Evolutionary conservation across 768 basidiomycete species (phyloP).

Genomic region (Russula brevipes): DNA sequence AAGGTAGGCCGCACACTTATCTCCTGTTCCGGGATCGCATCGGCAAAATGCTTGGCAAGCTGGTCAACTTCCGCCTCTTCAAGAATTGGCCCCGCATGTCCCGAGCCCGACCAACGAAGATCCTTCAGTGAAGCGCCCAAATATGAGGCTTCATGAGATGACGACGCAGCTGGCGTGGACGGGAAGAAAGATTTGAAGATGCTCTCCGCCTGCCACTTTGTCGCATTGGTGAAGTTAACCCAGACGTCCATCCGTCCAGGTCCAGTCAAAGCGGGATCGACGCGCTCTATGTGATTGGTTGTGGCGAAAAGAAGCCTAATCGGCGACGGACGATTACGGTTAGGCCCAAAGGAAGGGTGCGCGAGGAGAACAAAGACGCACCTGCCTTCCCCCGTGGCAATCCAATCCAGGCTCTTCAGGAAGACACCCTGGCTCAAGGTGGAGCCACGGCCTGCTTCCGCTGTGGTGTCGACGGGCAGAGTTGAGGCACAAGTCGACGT

Average conservation of each 20-base stretch:
- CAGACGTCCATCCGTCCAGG: slow-evolving; percentile 94
- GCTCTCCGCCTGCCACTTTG: slow-evolving; percentile 87
- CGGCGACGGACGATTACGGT: slow-evolving; percentile 17
- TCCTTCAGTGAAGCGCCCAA: slow-evolving; percentile 56
- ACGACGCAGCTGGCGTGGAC: slow-evolving; percentile 36
- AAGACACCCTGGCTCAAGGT: slow-evolving; percentile 80
- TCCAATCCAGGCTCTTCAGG: slow-evolving; percentile 79
- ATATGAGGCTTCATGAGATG: slow-evolving; percentile 17
- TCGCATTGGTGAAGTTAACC: slow-evolving; percentile 87
- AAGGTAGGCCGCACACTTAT: slow-evolving; percentile 58
- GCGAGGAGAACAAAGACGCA: slow-evolving; percentile 36
- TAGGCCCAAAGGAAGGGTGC: slow-evolving; percentile 5
- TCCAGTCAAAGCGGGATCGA: slow-evolving; percentile 83
- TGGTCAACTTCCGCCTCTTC: slow-evolving; percentile 69
- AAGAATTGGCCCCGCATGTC: slow-evolving; percentile 58
- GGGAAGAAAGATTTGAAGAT: slow-evolving; percentile 95
- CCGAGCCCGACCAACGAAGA: slow-evolving; percentile 48
- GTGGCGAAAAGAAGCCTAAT: slow-evolving; percentile 79
- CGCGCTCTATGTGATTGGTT: slow-evolving; percentile 88
- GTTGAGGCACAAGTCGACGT: too few species aligned
- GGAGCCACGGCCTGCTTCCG: slow-evolving; percentile 62
- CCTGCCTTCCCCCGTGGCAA: slow-evolving; percentile 82
- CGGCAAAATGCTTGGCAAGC: slow-evolving; percentile 77
- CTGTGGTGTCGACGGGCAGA: too few species aligned
- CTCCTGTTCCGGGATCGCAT: slow-evolving; percentile 80